phyloP scores from a whole-genome alignment of 352 stramenopile genomes.

The Pilasporangium apinafurcum region DNA sequence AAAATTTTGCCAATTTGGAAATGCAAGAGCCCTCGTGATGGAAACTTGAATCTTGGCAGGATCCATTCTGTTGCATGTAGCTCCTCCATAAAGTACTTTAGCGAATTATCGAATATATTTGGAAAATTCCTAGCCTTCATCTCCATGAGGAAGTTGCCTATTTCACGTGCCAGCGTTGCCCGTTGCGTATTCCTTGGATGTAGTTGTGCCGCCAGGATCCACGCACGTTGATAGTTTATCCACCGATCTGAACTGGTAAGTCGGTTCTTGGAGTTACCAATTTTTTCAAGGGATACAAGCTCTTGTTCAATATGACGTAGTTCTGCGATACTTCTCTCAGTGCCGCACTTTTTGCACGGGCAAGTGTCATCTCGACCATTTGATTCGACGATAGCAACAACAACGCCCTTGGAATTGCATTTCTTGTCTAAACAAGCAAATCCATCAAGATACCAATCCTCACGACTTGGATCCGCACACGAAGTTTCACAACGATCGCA shows the following conservation, averaged over 20 bases:
- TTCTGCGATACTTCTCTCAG: not conserved
- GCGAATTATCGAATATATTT: conserved; percentile 6
- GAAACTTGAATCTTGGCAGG: conserved; percentile 23
- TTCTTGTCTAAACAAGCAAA: conserved; percentile 12
- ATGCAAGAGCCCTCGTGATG: conserved; percentile 31
- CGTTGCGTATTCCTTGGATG: conserved; percentile 25
- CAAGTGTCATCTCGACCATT: not conserved
- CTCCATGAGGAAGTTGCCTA: conserved; percentile 31
- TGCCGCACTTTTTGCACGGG: conserved; percentile 16
- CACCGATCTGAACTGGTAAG: conserved; percentile 12
- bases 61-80: conserved; percentile 33
- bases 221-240: conserved; percentile 16
- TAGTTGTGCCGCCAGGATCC: conserved; percentile 11
- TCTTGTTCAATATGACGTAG: conserved; percentile 8
- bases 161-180: conserved; percentile 20
- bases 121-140: not conserved
- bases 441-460: conserved; percentile 39
- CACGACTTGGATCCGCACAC: conserved; percentile 2
- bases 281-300: conserved; percentile 4
- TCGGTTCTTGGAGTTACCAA: not conserved
- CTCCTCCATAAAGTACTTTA: conserved; percentile 21
- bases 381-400: not conserved
- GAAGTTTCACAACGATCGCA: conserved; percentile 23
- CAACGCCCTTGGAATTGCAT: conserved; percentile 11
- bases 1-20: conserved; percentile 39